phyloP scores from a whole-genome alignment of 1,139 yeast species.

The Candida pseudoviswanathii region DNA sequence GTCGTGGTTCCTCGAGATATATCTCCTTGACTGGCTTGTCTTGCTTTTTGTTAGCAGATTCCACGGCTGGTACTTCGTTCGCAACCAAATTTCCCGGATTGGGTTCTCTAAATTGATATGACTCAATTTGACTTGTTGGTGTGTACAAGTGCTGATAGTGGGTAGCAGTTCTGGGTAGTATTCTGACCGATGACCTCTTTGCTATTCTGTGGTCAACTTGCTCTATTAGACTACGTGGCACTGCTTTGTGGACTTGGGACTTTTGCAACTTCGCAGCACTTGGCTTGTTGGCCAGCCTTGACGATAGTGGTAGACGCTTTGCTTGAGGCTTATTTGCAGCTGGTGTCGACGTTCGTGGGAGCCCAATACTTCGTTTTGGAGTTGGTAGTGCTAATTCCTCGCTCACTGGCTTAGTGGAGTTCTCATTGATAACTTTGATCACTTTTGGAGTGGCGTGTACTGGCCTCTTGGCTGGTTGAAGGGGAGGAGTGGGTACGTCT shows the following conservation, averaged over 20 bases:
- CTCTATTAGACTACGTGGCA: not conserved
- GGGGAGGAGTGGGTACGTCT: not conserved
- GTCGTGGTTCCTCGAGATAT: not conserved
- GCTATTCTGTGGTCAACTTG: not conserved
- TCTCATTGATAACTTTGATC: not conserved
- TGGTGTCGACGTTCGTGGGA: not conserved
- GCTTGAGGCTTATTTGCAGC: not conserved
- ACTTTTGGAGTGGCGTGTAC: not conserved
- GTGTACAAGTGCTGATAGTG: slow-evolving; percentile 10
- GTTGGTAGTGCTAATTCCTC: too few relatives aligned
- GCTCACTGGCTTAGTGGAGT: too few relatives aligned
- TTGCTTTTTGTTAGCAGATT: not conserved
- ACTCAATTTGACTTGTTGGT: not conserved
- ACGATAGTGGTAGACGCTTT: too few relatives aligned
- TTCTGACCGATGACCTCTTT: slow-evolving; percentile 9
- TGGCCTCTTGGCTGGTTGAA: not conserved
- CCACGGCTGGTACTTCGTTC: too few relatives aligned
- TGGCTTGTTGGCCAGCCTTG: too few relatives aligned
- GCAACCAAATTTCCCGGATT: too few relatives aligned
- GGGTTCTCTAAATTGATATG: too few relatives aligned
- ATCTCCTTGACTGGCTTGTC: not conserved
- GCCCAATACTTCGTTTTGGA: not conserved
- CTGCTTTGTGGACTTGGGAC: too few relatives aligned
- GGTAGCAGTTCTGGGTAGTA: slow-evolving; percentile 10
- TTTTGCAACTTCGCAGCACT: too few relatives aligned